phyloP scores from a whole-genome alignment of 768 basidiomycete genomes.

The Trametes villosa region DNA sequence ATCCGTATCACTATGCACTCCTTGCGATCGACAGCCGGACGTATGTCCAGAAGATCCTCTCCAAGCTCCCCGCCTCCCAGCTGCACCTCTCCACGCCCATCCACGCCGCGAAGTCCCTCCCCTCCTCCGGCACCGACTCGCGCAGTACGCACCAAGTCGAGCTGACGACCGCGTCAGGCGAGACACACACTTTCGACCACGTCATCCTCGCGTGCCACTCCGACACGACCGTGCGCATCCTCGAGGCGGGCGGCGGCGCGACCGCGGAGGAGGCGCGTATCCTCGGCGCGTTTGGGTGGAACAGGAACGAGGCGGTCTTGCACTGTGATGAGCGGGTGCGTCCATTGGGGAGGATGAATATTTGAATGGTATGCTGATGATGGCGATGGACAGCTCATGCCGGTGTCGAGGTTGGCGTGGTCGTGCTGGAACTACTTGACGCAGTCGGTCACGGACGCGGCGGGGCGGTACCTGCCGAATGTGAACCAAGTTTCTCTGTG shows the following conservation, averaged over 20 bases:
- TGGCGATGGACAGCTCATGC: slow-evolving; percentile 61
- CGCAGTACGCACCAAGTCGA: slow-evolving; percentile 35
- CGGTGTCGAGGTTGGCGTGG: slow-evolving; percentile 61
- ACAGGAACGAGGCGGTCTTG: slow-evolving; percentile 65
- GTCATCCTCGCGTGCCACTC: slow-evolving; percentile 79
- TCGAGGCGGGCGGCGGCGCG: slow-evolving; percentile 53
- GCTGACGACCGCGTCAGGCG: slow-evolving; percentile 52
- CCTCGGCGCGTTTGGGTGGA: slow-evolving; percentile 67
- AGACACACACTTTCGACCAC: slow-evolving; percentile 57
- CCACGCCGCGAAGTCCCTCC: slow-evolving; percentile 36
- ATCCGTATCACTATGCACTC: too few species aligned
- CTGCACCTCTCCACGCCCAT: slow-evolving; percentile 67
- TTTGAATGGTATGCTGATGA: neutral
- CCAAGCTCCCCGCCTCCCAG: slow-evolving; percentile 52
- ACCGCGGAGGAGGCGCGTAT: slow-evolving; percentile 58
- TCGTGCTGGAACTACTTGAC: slow-evolving; percentile 85
- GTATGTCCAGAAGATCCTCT: slow-evolving; percentile 70
- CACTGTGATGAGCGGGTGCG: slow-evolving; percentile 66
- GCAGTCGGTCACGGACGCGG: slow-evolving; percentile 42
- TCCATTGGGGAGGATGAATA: too few species aligned
- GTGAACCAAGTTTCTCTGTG: slow-evolving; percentile 66
- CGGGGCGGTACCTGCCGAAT: slow-evolving; percentile 48
- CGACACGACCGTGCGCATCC: slow-evolving; percentile 58
- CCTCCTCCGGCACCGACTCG: neutral
- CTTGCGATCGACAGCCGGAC: slow-evolving; percentile 45